phyloP scores from a whole-genome alignment of 257 asterid genomes.

The Scutellaria baicalensis region DNA sequence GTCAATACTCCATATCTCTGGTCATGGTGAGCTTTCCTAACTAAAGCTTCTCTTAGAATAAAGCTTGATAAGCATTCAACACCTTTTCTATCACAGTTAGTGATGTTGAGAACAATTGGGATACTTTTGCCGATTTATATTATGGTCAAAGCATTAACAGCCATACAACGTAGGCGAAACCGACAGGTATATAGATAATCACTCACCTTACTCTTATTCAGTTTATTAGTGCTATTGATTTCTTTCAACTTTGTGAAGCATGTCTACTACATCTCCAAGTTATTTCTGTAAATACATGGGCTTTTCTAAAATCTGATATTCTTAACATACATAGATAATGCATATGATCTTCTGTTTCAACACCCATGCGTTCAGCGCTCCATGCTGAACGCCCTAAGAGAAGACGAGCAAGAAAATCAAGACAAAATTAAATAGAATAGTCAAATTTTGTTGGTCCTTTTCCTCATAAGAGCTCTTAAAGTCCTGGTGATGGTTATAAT shows the following conservation, averaged over 20 bases:
- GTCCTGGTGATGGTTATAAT: too few species aligned
- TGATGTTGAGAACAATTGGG: constrained; percentile 44
- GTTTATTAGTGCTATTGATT: neutral
- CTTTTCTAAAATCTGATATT: too few species aligned
- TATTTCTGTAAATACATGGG: neutral
- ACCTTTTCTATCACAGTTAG: constrained; percentile 29
- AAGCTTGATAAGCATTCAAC: neutral
- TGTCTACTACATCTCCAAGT: neutral
- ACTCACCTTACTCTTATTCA: neutral
- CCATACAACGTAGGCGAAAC: constrained; percentile 35
- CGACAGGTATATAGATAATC: constrained; percentile 34
- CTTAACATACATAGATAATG: too few species aligned
- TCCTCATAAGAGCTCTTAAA: too few species aligned
- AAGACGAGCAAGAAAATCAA: too few species aligned
- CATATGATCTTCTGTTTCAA: too few species aligned
- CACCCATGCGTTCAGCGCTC: too few species aligned
- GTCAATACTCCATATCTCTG: constrained; percentile 41
- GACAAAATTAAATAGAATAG: too few species aligned
- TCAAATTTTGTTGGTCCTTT: too few species aligned
- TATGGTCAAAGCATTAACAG: constrained; percentile 43
- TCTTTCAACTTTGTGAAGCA: neutral
- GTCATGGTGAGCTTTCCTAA: constrained; percentile 31
- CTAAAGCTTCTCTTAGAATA: neutral
- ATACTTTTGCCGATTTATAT: constrained; percentile 51
- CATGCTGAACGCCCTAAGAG: too few species aligned